A percentile compares a stretch with the other conserved stretches of the same genome.
These are phyloP conservation scores for Verticillium nubilum DNA, from an alignment of 2,329 filamentous ascomycete genomes.

Conservation along the genomic window DNA sequence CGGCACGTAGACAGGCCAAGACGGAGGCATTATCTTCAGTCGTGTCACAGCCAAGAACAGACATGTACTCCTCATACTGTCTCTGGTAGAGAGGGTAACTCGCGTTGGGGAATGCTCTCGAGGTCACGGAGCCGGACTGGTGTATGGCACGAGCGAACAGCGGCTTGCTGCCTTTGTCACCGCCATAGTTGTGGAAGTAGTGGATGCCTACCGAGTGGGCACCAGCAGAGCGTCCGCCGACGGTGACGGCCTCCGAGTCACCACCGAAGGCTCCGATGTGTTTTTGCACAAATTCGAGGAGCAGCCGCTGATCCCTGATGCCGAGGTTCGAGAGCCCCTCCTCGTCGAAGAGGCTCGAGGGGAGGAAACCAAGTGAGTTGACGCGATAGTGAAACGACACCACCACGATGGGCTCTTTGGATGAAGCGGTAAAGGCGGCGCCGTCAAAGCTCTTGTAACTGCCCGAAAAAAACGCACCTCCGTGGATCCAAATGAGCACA, in stretches of 20 bases:
- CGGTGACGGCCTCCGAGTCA: conserved; percentile 43
- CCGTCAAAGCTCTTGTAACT: conserved; percentile 28
- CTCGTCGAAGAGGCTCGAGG: conserved; percentile 31
- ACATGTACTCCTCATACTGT: conserved; percentile 24
- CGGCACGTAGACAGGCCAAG: conserved; percentile 31
- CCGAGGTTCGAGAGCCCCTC: conserved; percentile 42
- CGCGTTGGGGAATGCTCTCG: conserved; percentile 27
- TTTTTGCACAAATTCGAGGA: conserved; percentile 47
- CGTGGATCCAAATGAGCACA: conserved; percentile 33
- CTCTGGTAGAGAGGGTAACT: conserved; percentile 24
- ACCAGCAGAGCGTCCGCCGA: conserved; percentile 51
- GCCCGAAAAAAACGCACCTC: conserved; percentile 27
- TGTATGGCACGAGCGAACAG: conserved; percentile 28
- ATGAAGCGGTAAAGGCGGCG: conserved; percentile 23
- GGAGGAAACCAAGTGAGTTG: conserved; percentile 31
- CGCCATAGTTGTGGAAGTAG: conserved; percentile 31
- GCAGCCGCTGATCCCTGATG: conserved; percentile 45
- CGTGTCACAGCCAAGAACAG: conserved; percentile 21
- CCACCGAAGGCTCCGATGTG: conserved; percentile 50
- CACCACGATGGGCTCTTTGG: conserved; percentile 33
- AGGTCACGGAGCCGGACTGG: conserved; percentile 30
- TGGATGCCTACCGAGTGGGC: conserved; percentile 30
- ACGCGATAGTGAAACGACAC: conserved; percentile 37
- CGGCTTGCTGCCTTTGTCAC: conserved; percentile 17
- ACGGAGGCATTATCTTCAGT: conserved; percentile 21